Conservation (phyloP, 2,329 filamentous ascomycete species). For the Cucurbitaria berberidis region DNA sequence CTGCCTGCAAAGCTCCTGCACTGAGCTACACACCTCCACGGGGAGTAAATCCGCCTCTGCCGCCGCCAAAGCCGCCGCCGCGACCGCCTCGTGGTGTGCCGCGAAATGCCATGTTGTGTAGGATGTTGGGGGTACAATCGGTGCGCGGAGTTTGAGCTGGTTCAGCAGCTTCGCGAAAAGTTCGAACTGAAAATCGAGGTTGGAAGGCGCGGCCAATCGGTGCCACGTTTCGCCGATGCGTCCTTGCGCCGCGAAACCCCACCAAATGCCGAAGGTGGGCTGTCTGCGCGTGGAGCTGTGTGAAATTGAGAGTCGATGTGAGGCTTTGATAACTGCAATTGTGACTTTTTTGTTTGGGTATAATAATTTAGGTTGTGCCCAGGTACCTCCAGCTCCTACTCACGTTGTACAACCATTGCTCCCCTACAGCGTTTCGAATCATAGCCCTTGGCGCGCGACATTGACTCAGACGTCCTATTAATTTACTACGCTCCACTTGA, state of each 20-base stretch:
- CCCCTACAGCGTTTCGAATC: slow-evolving; percentile 3
- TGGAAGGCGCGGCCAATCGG: slow-evolving; percentile 34
- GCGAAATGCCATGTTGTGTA: slow-evolving; percentile 67
- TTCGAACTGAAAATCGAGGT: slow-evolving; percentile 36
- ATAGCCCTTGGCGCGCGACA: slow-evolving; percentile 15
- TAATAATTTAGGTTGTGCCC: no score
- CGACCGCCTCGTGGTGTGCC: slow-evolving; percentile 48
- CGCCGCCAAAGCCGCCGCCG: slow-evolving; percentile 58
- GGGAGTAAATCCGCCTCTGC: slow-evolving; percentile 59
- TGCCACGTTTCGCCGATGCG: slow-evolving; percentile 28
- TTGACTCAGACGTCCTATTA: slow-evolving; percentile 37
- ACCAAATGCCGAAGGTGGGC: slow-evolving; percentile 33
- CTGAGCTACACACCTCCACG: slow-evolving; percentile 54
- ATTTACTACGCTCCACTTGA: slow-evolving; percentile 27
- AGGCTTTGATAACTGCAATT: slow-evolving; percentile 8
- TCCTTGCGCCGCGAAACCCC: slow-evolving; percentile 27
- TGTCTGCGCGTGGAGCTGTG: slow-evolving; percentile 27
- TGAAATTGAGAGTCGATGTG: slow-evolving; percentile 32
- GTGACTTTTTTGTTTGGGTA: slow-evolving; percentile 9
- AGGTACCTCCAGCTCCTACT: slow-evolving; percentile 10
- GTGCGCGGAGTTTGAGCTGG: slow-evolving; percentile 34
- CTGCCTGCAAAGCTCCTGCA: slow-evolving; percentile 22
- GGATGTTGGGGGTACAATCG: slow-evolving; percentile 34
- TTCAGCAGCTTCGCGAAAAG: slow-evolving; percentile 33
- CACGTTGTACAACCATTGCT: slow-evolving; percentile 9